Evolutionary conservation across 1,284 basidiomycete genomes (phyloP).

Genomic region (Pyrrhoderma lamaoense): DNA sequence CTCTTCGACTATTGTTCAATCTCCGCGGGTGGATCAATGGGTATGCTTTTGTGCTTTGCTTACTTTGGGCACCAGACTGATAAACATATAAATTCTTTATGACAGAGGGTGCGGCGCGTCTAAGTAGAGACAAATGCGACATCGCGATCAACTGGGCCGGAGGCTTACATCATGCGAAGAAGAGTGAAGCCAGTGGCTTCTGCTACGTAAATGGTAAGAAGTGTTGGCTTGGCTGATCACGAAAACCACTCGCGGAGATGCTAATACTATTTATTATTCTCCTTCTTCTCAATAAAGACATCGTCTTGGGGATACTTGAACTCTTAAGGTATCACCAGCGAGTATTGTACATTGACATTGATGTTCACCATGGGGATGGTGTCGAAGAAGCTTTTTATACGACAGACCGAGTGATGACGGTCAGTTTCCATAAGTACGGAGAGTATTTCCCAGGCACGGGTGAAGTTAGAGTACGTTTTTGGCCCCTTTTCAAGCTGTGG

Average conservation of each 20-base stretch:
- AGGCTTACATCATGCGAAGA: constrained; percentile 96
- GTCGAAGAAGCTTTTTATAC: constrained; percentile 99
- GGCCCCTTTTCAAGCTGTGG: neutral
- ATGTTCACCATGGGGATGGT: constrained; percentile 98
- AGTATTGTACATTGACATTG: constrained; percentile 98
- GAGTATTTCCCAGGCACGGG: constrained; percentile 99
- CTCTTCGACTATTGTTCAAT: constrained; percentile 98
- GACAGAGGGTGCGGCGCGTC: constrained; percentile 89
- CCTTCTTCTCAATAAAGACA: constrained; percentile 51
- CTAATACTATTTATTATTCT: neutral
- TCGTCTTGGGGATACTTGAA: constrained; percentile 95
- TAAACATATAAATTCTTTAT: neutral
- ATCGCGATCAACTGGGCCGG: constrained; percentile 99
- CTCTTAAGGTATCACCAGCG: constrained; percentile 90
- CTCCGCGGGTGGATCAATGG: constrained; percentile 98
- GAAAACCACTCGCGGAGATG: neutral
- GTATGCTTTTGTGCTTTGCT: constrained; percentile 37
- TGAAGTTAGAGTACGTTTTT: constrained; percentile 74
- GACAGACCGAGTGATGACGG: constrained; percentile 98
- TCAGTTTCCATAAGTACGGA: constrained; percentile 98
- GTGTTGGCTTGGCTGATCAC: too few relatives aligned
- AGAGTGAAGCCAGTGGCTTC: constrained; percentile 97
- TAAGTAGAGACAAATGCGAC: constrained; percentile 96
- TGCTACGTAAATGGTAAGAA: constrained; percentile 91
- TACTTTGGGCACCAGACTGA: neutral